Base-by-base conservation (phyloP, 2,329 filamentous ascomycete genomes). In the Tolypocladium tropicale region DNA sequence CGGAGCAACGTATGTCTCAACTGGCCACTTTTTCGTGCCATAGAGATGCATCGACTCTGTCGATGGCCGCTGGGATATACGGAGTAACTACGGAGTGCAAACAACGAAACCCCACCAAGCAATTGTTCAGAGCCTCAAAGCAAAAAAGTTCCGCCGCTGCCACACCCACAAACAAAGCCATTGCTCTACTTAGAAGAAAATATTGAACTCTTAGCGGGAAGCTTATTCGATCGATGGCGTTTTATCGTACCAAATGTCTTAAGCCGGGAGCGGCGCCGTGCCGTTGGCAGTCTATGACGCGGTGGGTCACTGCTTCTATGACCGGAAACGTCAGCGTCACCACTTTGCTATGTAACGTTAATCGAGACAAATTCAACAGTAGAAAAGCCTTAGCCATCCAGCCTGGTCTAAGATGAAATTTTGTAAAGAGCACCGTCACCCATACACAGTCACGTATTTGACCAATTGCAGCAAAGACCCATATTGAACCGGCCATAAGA, bases 321-420 rank as follows among this genome's bases (percentile, higher is more conserved):
- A 9, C 54, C 49, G 37, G 39, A 55, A 55, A 55, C 54, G 54
- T 55, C 54, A 55, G 52, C 54, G 54, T 55, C 54, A 55, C 48
- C 34, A 52, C n/a, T 52, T 43, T 14, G 14, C 2, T 21, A 21
- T 21, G 48, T 11, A 23, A 55, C 23, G 21, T n/a, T n/a, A n/a
- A n/a, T 54, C 53, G 32, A 18, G 37, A 33, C 4, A 18, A 21
- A 12, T 28, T 30, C 25, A 30, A 49, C 28, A 16, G 9, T 11
- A 49, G 46, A 49, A 49, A 49, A 28, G 7, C 46, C 30, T 30
- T 48, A 18, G 10, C 25, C 10, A 16, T 10, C 46, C 46, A 49
- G 25, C 10, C n/a, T n/a, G 11, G 3, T 16, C 25, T 18, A 7
- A 9, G 16, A 49, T 7, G 23, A 14, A 6, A 11, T 18, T n/a